A percentile compares a stretch with the other conserved stretches of the same genome.
These are phyloP conservation scores for Botrytis elliptica DNA, from an alignment of 2,329 filamentous ascomycete genomes.

Conservation along the genomic window DNA sequence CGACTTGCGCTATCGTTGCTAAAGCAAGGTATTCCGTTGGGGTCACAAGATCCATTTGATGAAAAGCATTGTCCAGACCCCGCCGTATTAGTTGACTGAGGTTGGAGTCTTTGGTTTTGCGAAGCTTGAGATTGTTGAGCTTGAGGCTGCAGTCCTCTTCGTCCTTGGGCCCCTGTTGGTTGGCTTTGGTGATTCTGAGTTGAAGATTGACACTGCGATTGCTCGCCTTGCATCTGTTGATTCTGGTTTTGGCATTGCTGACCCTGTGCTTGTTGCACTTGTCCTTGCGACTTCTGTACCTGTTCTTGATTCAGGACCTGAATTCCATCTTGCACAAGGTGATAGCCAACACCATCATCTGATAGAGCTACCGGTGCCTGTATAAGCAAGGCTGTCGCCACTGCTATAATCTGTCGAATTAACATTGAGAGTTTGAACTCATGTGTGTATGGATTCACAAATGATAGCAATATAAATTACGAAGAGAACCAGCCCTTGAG, in stretches of 20 bases:
- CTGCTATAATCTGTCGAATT: constrained; percentile 13
- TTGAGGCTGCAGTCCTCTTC: neutral
- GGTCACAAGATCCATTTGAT: constrained; percentile 21
- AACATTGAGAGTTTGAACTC: constrained; percentile 12
- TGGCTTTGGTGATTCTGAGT: neutral
- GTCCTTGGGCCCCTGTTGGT: neutral
- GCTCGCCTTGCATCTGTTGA: neutral
- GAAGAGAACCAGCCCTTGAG: constrained; percentile 16
- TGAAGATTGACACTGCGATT: neutral
- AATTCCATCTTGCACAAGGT: neutral
- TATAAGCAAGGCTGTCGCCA: constrained; percentile 21
- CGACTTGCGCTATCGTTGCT: constrained; percentile 20
- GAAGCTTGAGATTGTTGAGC: neutral
- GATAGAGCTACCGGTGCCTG: neutral
- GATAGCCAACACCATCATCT: neutral
- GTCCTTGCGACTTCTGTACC: neutral
- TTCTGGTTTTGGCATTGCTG: neutral
- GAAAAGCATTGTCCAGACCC: constrained; percentile 21
- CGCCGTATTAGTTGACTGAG: neutral
- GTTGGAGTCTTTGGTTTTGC: neutral
- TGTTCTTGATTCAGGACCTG: neutral
- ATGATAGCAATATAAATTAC: neutral
- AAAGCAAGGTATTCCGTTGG: constrained; percentile 26
- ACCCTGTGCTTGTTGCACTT: neutral
- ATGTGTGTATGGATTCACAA: constrained; percentile 10